Conservation (phyloP, 2,329 filamentous ascomycete species). For the Pseudopyrenochaeta lycopersici region DNA sequence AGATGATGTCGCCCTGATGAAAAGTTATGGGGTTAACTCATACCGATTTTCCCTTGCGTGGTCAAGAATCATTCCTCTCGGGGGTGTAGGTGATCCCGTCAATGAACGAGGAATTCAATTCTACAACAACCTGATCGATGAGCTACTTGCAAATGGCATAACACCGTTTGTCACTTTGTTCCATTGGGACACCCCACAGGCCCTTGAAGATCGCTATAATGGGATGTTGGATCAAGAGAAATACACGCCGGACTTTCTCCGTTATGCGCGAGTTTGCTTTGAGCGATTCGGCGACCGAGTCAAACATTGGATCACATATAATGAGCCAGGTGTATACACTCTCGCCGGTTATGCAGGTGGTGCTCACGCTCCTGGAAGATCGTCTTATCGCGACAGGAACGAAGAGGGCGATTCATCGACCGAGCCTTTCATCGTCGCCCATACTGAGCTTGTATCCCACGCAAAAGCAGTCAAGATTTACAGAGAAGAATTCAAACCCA, state of each 20-base stretch:
- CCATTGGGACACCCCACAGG: constrained; percentile 30
- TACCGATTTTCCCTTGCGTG: constrained; percentile 31
- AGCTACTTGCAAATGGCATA: constrained; percentile 19
- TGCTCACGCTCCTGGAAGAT: constrained; percentile 38
- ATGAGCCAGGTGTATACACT: constrained; percentile 47
- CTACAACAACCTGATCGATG: constrained; percentile 28
- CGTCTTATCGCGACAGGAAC: constrained; percentile 12
- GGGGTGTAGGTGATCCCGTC: constrained; percentile 22
- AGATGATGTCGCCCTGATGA: constrained; percentile 53
- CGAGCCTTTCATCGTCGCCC: constrained; percentile 46
- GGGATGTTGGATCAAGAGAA: constrained; percentile 30
- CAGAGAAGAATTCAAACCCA: constrained; percentile 50
- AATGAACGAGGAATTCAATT: constrained; percentile 24
- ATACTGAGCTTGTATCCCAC: constrained; percentile 53
- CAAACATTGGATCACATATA: constrained; percentile 54
- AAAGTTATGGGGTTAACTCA: constrained; percentile 23
- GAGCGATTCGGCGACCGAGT: constrained; percentile 51
- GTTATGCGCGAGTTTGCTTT: constrained; percentile 52
- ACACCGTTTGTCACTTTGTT: constrained; percentile 29
- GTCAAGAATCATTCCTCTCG: constrained; percentile 28
- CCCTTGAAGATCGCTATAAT: constrained; percentile 25
- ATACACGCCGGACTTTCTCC: constrained; percentile 38
- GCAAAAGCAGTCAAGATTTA: constrained; percentile 51
- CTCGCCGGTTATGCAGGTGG: constrained; percentile 44
- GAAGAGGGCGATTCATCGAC: constrained; percentile 20